Percentiles rank a stretch among this genome's conserved stretches.
Evolutionary conservation across 495 filamentous ascomycete species (phyloP).

Genomic region (Penicillium malachiteum): DNA sequence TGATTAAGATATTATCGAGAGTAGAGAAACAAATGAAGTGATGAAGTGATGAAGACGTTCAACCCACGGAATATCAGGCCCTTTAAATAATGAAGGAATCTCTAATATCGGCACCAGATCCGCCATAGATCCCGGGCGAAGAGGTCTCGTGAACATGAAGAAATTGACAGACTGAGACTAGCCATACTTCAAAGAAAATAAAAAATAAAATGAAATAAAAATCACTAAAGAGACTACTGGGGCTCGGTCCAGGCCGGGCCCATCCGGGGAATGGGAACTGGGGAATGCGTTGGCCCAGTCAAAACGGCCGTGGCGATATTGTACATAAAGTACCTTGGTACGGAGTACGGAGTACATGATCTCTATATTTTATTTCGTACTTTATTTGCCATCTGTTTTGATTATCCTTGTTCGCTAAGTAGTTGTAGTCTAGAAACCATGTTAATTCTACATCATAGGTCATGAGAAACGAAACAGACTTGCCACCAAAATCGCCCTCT

Average conservation of each 20-base stretch:
- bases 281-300: slow-evolving; percentile 3
- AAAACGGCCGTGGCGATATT: slow-evolving; percentile 12
- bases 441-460: not conserved
- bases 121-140: not conserved
- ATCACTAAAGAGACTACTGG: not conserved
- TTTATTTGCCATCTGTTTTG: not conserved
- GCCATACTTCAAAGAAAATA: not conserved
- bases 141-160: slow-evolving; percentile 25
- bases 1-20: not conserved
- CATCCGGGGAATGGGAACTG: slow-evolving; percentile 13
- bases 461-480: not conserved
- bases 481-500: too few species aligned
- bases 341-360: too few species aligned
- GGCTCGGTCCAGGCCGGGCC: slow-evolving; percentile 6
- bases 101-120: not conserved
- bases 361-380: too few species aligned
- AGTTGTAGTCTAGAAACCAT: too few species aligned
- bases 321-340: not conserved
- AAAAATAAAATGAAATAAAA: slow-evolving; percentile 4
- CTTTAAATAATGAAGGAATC: slow-evolving; percentile 9
- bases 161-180: slow-evolving; percentile 8
- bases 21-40: not conserved
- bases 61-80: slow-evolving; percentile 4
- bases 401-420: not conserved
- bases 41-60: not conserved